Percentiles rank a stretch among this genome's conserved stretches.
Conservation (phyloP, 2,329 filamentous ascomycete genomes). For the Aspergillus neotritici region DNA sequence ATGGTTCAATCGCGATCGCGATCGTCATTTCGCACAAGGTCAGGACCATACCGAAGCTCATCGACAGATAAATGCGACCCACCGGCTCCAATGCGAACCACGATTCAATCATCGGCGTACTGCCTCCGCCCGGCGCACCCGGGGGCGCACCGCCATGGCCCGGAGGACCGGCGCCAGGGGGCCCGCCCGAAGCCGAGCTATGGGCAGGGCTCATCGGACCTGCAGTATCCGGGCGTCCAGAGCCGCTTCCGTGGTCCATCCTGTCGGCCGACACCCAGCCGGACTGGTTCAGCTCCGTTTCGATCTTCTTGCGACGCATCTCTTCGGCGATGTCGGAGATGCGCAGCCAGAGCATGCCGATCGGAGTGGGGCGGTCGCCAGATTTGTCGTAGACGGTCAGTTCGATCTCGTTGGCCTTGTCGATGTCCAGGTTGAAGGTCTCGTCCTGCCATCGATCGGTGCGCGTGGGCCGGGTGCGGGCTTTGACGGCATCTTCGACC, state of each 20-base stretch:
- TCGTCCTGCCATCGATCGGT: conserved; percentile 91
- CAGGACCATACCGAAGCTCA: conserved; percentile 64
- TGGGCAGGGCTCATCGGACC: conserved; percentile 43
- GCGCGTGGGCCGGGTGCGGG: conserved; percentile 75
- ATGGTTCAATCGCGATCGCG: background rate
- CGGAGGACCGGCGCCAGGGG: conserved; percentile 17
- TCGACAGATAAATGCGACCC: conserved; percentile 81
- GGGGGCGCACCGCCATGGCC: conserved; percentile 24
- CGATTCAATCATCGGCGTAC: conserved; percentile 61
- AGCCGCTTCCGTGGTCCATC: conserved; percentile 61
- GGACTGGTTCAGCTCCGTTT: conserved; percentile 87
- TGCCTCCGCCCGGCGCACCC: conserved; percentile 25
- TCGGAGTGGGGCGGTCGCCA: conserved; percentile 81
- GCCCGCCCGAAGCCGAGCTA: conserved; percentile 18
- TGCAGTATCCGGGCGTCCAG: conserved; percentile 49
- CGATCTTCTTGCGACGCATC: conserved; percentile 93
- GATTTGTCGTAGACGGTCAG: conserved; percentile 96
- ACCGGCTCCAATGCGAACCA: conserved; percentile 98
- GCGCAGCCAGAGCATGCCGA: conserved; percentile 91
- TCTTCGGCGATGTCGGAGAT: conserved; percentile 97
- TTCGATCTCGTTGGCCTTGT: conserved; percentile 98
- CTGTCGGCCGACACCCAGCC: conserved; percentile 97
- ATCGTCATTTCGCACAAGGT: too few species aligned
- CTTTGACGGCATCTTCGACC: conserved; percentile 88
- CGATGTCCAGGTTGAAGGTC: conserved; percentile 84